These are phyloP conservation scores for Sporothrix globosa DNA, from an alignment of 2,329 filamentous ascomycete species.

Conservation along the genomic window DNA sequence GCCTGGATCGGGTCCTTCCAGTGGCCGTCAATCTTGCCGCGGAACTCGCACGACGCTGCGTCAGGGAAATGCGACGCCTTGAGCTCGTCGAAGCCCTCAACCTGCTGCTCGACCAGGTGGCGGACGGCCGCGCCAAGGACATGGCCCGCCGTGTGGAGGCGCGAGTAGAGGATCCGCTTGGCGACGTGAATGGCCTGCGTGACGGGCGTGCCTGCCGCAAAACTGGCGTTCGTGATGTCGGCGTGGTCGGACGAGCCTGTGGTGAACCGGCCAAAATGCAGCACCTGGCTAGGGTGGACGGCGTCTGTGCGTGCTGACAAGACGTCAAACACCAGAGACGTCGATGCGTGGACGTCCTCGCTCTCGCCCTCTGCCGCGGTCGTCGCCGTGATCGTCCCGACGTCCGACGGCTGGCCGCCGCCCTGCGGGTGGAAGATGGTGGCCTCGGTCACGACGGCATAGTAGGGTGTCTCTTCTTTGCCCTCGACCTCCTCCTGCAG, in stretches of 20 bases:
- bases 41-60: conserved; percentile 68
- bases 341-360: conserved; percentile 35
- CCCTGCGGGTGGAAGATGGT: conserved; percentile 80
- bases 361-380: neutral
- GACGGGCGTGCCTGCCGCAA: conserved; percentile 51
- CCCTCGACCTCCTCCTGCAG: conserved; percentile 44
- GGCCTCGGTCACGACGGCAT: conserved; percentile 62
- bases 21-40: conserved; percentile 65
- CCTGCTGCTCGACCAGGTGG: conserved; percentile 55
- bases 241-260: too few relatives aligned
- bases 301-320: conserved; percentile 60
- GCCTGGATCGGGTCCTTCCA: conserved; percentile 65
- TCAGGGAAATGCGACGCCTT: conserved; percentile 75
- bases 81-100: conserved; percentile 63
- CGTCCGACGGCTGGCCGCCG: conserved; percentile 72
- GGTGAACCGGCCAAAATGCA: conserved; percentile 66
- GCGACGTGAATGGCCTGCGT: conserved; percentile 62
- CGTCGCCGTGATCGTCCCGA: conserved; percentile 56
- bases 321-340: conserved; percentile 58
- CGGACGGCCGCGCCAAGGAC: conserved; percentile 70
- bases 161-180: conserved; percentile 65
- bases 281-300: conserved; percentile 56
- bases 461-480: conserved; percentile 40
- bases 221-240: conserved; percentile 35
- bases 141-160: conserved; percentile 74